Base-by-base conservation (phyloP, 2,329 filamentous ascomycete genomes). In the Mycosphaerella sp. region DNA sequence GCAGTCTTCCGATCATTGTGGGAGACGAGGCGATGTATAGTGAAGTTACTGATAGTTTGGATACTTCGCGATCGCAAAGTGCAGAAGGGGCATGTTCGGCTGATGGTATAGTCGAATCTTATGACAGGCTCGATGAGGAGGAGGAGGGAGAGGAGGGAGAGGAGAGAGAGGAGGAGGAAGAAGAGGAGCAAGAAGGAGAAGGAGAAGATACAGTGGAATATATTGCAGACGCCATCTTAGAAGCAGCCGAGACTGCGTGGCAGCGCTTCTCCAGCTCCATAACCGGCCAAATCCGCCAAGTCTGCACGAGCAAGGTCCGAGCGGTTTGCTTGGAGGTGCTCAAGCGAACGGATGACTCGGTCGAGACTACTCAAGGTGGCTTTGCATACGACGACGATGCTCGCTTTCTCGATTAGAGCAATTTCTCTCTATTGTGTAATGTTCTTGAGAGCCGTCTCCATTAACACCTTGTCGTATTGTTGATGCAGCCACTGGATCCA, bases 391-490 rank as follows among this genome's bases (percentile, higher is more conserved):
- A 66, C 47, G 59, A 64, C 41, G 64, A 65, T 53, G 62, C 62
- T 25, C 50, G 62, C 8, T 60, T 65, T 37, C 59, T 66, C 43
- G 64, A 65, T 42, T 66, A 56, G 37, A 27, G 13, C 37, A 37
- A n/a, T 25, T 32, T 25, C 6, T 41, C 6, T 46, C 28, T 37
- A 50, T 27, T 39, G 62, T 45, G 60, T 62, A 32, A 67, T 61
- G 51, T 71, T 71, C 58, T 65, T 59, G 36, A 78, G 58, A 1
- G 75, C 77, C 42, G 71, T 78, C 70, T 80, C 78, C 73, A 79
- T 75, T 69, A 69, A 73, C 37, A 81, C 58, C 66, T 80, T 80
- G 14, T 76, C 74, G 61, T 81, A 81, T 66, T 77, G 70, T 58
- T 73, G 68, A 65, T 81, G 79, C 59, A 74, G 56, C 71, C 75